Base-by-base conservation (phyloP, 768 basidiomycete genomes). In the Podaxis sp. region DNA sequence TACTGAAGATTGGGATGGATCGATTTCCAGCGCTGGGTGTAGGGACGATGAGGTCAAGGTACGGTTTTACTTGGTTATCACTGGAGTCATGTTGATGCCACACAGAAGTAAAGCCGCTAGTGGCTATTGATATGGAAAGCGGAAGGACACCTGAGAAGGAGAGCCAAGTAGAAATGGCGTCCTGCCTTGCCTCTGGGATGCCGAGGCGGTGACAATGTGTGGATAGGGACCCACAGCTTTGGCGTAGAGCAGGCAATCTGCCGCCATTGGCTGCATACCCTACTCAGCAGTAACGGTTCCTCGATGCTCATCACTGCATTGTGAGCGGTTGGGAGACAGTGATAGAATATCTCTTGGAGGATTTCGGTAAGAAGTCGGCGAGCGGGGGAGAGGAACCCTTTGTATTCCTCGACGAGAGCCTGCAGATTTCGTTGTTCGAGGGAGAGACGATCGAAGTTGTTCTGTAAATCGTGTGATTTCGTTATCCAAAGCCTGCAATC, bases 161-260 rank as follows among this genome's bases (percentile, higher is more conserved):
- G 28, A 60, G 50, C 59, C 59, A 60, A 3, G 59, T 23, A 23
- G 50, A 46, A 18, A 60, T 53, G 27, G 51, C 59, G 4, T 53
- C n/a, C 28, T 21, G 23, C 51, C 28, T 53, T 28, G 42, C 50
- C 28, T 38, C n/a, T 28, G n/a, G 36, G 38, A 4, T 2, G 38
- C 18, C 13, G 23, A 13, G 23, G 25, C 6, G 21, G 56, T 27
- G 4, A 23, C 23, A 18, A 46, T 2, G 36, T 61, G 40, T 64
- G 63, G n/a, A 64, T 53, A 9, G 59, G 44, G 3, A 47, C 42
- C 55, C 63, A 63, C 35, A 65, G 46, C 18, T 28, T 51, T 25
- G 61, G 64, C 5, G 59, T 62, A n/a, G 62, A 63, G 4, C 55
- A 59, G 21, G 61, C 57, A 27, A 66, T 38, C 28, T 32, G 56